A percentile compares a stretch with the other conserved stretches of the same genome.
Conservation (phyloP, 1,284 basidiomycete genomes). For the Cryptococcus depauperatus region DNA sequence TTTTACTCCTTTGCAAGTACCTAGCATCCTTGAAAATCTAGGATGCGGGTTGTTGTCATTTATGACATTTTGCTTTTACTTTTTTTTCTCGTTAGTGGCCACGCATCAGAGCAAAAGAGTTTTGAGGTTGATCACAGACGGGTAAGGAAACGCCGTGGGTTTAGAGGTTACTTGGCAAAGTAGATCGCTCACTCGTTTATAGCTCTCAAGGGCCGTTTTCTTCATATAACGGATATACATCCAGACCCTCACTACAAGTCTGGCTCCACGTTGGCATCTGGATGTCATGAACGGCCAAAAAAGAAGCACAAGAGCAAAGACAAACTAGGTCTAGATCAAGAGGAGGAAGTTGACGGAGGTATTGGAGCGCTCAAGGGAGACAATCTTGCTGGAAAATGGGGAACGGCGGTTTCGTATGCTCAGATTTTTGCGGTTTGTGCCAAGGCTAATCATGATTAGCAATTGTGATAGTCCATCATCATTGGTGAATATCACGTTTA, state of each 20-base stretch:
- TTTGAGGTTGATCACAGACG: too few species aligned
- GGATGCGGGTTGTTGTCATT: too few species aligned
- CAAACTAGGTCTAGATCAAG: slow-evolving; percentile 4
- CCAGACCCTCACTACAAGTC: slow-evolving; percentile 42
- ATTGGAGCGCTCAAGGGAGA: slow-evolving; percentile 8
- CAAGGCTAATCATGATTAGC: slow-evolving; percentile 44
- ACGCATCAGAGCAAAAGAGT: too few species aligned
- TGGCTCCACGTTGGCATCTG: slow-evolving; percentile 36
- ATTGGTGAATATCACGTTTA: slow-evolving; percentile 71
- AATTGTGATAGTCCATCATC: slow-evolving; percentile 77
- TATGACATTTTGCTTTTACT: too few species aligned
- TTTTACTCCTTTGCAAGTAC: too few species aligned
- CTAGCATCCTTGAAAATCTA: too few species aligned
- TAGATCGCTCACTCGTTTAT: too few species aligned
- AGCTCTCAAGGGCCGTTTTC: slow-evolving; percentile 41
- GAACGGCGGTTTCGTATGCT: slow-evolving; percentile 39
- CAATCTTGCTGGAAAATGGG: slow-evolving; percentile 37
- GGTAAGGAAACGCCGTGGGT: too few species aligned
- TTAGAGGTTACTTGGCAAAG: too few species aligned
- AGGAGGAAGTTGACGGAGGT: slow-evolving; percentile 13
- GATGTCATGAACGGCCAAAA: slow-evolving; percentile 34
- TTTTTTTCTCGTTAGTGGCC: too few species aligned
- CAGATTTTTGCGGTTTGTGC: not conserved
- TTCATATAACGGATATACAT: slow-evolving; percentile 46
- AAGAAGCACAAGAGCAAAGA: slow-evolving; percentile 17